Evolutionary conservation across 116 monocot genomes (phyloP), one percentile per base, ranked within the genome.

Genomic region (Trichopus zeylanicus): DNA sequence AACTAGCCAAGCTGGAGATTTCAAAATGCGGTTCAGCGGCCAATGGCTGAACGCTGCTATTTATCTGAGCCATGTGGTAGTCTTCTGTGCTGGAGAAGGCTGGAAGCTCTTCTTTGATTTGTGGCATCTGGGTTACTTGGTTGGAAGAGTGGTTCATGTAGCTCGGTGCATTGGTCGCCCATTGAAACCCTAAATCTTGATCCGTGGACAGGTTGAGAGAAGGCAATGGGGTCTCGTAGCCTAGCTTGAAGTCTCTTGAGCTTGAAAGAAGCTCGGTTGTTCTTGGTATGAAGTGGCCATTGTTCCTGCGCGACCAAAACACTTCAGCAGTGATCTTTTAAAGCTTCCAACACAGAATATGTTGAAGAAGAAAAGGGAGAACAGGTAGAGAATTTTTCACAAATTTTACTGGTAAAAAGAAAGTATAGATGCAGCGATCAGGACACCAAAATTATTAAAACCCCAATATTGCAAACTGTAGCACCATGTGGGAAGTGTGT

Each of bases 121-220:
- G 72, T 12, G 34, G 25, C 42, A 42, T 42, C n/a, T n/a, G n/a
- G 42, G 42, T 42, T 42, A 11, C 34, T 46, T 73, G 53, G n/a
- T 67, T 53, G 15, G 21, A 7, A 20, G 57, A 51, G 19, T 63
- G 57, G 65, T 39, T 25, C 26, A 51, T 27, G 67, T 19, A 47
- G 69, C 20, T 55, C 25, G 62, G 64, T 53, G 59, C 38, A 46
- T 9, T 66, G 23, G 19, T 49, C 13, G 42, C 13, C 42, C 42
- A 42, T 10, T 42, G 42, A 42, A 16, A 68, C 60, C 82, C 82
- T 39, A 80, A n/a, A 28, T 91, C 86, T 57, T 79, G 77, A 46
- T 78, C 63, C 73, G 72, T 58, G 61, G 63, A 23, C 34, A 47
- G 28, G 59, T 20, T 66, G 29, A 46, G 47, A 64, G 52, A 53